Conservation (phyloP, 805 yeast genomes). For the Spathaspora hagerdaliae region DNA sequence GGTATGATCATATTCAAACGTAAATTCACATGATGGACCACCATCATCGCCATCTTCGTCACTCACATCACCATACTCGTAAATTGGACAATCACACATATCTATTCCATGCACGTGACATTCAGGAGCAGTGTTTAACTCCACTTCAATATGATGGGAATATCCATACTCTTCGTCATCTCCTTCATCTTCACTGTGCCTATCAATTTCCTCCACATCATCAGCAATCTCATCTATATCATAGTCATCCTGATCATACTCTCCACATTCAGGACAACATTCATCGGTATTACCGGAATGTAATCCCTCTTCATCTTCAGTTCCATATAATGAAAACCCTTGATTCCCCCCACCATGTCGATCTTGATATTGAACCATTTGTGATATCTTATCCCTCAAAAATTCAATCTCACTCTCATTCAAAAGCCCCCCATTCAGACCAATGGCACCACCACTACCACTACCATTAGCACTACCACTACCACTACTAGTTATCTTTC, state of each 20-base stretch:
- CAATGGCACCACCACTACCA: neutral
- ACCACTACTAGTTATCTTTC: neutral
- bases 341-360: constrained; percentile 1
- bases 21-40: constrained; percentile 42
- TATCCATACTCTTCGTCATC: constrained; percentile 21
- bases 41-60: constrained; percentile 16
- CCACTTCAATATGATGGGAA: constrained; percentile 40
- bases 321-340: constrained; percentile 32
- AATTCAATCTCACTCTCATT: constrained; percentile 26
- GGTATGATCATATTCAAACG: constrained; percentile 40
- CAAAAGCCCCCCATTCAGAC: constrained; percentile 6
- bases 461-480: neutral
- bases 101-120: constrained; percentile 25
- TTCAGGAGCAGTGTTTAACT: constrained; percentile 31
- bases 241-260: constrained; percentile 29
- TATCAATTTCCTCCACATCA: constrained; percentile 12
- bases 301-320: constrained; percentile 37
- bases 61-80: constrained; percentile 11
- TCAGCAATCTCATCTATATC: constrained; percentile 33
- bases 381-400: constrained; percentile 21
- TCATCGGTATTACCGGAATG: constrained; percentile 28
- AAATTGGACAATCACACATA: constrained; percentile 23
- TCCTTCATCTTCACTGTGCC: neutral
- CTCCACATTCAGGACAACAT: constrained; percentile 10
- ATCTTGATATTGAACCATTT: constrained; percentile 14